Conservation (phyloP, 768 basidiomycete genomes). For the Tephrocybe sp. region DNA sequence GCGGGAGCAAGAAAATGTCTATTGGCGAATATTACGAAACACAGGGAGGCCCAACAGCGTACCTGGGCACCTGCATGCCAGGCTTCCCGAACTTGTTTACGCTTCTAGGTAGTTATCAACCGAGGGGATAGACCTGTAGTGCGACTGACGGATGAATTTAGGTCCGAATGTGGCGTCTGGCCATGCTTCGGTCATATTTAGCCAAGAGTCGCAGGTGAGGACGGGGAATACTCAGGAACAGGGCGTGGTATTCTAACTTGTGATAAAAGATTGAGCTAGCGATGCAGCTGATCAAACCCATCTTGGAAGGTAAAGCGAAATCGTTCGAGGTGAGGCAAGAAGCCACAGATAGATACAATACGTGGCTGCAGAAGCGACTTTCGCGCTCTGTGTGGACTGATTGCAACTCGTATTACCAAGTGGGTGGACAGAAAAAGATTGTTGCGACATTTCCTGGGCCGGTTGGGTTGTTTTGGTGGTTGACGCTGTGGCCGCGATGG, state of each 20-base stretch:
- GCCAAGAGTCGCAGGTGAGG: constrained; percentile 52
- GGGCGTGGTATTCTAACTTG: constrained; percentile 8
- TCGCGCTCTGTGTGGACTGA: constrained; percentile 48
- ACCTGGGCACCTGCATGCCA: constrained; percentile 50
- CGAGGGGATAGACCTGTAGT: background rate
- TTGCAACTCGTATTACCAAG: constrained; percentile 53
- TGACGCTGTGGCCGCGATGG: constrained; percentile 41
- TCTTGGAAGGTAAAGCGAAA: constrained; percentile 45
- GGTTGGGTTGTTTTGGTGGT: constrained; percentile 51
- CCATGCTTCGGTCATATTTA: constrained; percentile 56
- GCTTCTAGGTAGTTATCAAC: constrained; percentile 36
- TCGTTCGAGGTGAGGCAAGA: constrained; percentile 48
- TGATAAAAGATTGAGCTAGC: constrained; percentile 43
- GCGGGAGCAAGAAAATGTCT: constrained; percentile 40
- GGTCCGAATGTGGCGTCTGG: constrained; percentile 58
- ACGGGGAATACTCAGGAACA: constrained; percentile 1
- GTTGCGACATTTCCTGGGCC: constrained; percentile 55
- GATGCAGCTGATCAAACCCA: constrained; percentile 49
- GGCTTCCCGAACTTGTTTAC: constrained; percentile 56
- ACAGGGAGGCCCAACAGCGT: constrained; percentile 50
- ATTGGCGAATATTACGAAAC: constrained; percentile 43
- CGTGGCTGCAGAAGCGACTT: constrained; percentile 47
- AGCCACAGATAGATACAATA: constrained; percentile 49
- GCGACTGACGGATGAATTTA: constrained; percentile 13
- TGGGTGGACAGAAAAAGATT: constrained; percentile 38